Evolutionary conservation across 2,329 filamentous ascomycete genomes (phyloP).

Genomic region (Fusarium marasasianum): DNA sequence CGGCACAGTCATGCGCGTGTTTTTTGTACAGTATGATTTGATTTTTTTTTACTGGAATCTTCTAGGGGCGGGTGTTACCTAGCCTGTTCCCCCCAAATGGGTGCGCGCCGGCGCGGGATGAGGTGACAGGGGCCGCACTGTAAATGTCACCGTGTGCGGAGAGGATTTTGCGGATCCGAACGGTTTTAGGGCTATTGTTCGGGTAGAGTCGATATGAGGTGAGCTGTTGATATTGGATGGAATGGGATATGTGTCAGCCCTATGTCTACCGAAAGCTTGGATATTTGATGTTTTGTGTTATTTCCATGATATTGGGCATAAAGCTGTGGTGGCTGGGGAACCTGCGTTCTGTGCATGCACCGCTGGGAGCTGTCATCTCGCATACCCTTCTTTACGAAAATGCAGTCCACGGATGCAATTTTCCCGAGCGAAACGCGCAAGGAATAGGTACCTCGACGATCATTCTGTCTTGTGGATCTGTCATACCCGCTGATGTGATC

Average conservation of each 20-base stretch:
- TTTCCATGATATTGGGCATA: fast-evolving
- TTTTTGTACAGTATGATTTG: not conserved
- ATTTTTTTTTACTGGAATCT: not conserved
- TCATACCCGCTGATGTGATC: not conserved
- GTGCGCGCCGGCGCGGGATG: not conserved
- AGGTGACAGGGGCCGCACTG: not conserved
- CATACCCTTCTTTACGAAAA: not conserved
- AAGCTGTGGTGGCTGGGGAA: not conserved
- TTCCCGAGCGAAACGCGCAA: not conserved
- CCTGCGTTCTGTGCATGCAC: too few species aligned
- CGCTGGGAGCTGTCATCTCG: not conserved
- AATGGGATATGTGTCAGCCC: not conserved
- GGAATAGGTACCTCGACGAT: not conserved
- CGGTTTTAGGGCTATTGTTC: not conserved
- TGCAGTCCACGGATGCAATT: not conserved
- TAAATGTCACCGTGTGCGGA: not conserved
- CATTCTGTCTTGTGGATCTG: not conserved
- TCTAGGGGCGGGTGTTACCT: not conserved
- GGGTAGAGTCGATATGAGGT: not conserved
- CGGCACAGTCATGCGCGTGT: not conserved
- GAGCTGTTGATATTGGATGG: not conserved
- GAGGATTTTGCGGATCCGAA: not conserved
- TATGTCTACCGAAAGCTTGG: not conserved
- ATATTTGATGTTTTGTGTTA: not conserved
- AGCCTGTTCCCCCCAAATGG: not conserved